Evolutionary conservation across 345 rosid genomes (phyloP).

Genomic region (Brassica nigra): DNA sequence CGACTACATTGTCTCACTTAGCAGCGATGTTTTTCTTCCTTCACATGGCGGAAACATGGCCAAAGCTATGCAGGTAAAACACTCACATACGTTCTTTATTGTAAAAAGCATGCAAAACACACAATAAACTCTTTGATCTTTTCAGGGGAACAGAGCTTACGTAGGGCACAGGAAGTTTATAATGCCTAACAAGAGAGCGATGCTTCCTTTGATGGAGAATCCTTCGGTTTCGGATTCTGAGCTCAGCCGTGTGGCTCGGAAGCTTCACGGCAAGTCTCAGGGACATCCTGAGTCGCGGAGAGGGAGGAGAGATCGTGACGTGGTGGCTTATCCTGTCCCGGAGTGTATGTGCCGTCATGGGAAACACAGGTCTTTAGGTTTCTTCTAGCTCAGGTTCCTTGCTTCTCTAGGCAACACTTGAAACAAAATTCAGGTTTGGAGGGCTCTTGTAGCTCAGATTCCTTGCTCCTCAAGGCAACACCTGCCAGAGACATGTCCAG

Average conservation of each 20-base stretch:
- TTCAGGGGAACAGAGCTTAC: slow-evolving; percentile 73
- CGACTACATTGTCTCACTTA: slow-evolving; percentile 69
- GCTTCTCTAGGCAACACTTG: neutral
- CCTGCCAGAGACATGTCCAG: neutral
- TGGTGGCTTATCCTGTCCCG: slow-evolving; percentile 67
- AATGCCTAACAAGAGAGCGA: slow-evolving; percentile 68
- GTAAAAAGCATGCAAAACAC: neutral
- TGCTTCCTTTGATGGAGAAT: slow-evolving; percentile 63
- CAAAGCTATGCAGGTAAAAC: slow-evolving; percentile 61
- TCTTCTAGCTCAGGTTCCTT: slow-evolving; percentile 28
- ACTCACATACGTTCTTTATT: neutral
- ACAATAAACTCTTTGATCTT: neutral
- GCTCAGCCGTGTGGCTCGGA: slow-evolving; percentile 48
- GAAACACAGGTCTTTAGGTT: slow-evolving; percentile 30
- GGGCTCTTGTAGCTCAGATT: slow-evolving; percentile 3
- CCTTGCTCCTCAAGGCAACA: slow-evolving; percentile 2
- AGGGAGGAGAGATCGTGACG: slow-evolving; percentile 59
- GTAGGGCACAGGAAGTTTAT: slow-evolving; percentile 71
- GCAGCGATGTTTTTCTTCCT: slow-evolving; percentile 72
- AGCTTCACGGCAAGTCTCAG: slow-evolving; percentile 58
- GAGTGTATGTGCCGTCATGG: slow-evolving; percentile 71
- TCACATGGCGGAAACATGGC: slow-evolving; percentile 95
- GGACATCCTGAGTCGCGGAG: slow-evolving; percentile 63
- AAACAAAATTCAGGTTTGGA: neutral
- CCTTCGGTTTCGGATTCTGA: slow-evolving; percentile 54